Evolutionary conservation across 2,329 filamentous ascomycete species (phyloP).

Genomic region (Colletotrichum ledebouriae): DNA sequence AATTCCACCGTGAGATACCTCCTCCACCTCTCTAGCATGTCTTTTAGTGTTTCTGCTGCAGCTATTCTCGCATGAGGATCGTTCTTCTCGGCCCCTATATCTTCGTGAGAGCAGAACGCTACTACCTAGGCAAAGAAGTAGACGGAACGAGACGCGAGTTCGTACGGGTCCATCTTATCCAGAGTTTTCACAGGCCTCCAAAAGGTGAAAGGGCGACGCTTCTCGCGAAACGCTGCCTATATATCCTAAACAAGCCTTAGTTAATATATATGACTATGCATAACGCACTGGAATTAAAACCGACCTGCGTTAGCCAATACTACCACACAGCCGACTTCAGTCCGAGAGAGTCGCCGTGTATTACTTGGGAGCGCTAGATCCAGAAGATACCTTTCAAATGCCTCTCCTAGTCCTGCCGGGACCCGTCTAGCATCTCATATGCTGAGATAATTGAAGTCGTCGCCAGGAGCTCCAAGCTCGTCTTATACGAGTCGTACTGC

Average conservation of each 20-base stretch:
- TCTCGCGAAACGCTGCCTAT: conserved; percentile 73
- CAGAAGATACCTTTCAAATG: conserved; percentile 76
- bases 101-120: conserved; percentile 65
- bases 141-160: conserved; percentile 65
- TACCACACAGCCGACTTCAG: conserved; percentile 73
- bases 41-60: conserved; percentile 59
- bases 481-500: conserved; percentile 69
- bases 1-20: conserved; percentile 59
- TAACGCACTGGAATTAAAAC: no score
- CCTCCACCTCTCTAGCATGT: conserved; percentile 65
- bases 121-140: conserved; percentile 70
- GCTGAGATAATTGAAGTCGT: conserved; percentile 73
- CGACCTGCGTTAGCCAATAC: conserved; percentile 60
- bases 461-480: conserved; percentile 69
- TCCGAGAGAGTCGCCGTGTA: conserved; percentile 69
- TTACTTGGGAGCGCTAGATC: conserved; percentile 73
- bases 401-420: conserved; percentile 68
- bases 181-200: conserved; percentile 67
- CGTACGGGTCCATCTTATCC: conserved; percentile 61
- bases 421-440: conserved; percentile 75
- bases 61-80: conserved; percentile 60
- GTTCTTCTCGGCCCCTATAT: conserved; percentile 25
- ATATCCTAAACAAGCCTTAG: conserved; percentile 66
- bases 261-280: no score
- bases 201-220: conserved; percentile 67